Percentiles rank a stretch among this genome's conserved stretches.
These are phyloP conservation scores for Vaccinium myrtillus DNA, from an alignment of 148 eudicot species.

Conservation along the genomic window DNA sequence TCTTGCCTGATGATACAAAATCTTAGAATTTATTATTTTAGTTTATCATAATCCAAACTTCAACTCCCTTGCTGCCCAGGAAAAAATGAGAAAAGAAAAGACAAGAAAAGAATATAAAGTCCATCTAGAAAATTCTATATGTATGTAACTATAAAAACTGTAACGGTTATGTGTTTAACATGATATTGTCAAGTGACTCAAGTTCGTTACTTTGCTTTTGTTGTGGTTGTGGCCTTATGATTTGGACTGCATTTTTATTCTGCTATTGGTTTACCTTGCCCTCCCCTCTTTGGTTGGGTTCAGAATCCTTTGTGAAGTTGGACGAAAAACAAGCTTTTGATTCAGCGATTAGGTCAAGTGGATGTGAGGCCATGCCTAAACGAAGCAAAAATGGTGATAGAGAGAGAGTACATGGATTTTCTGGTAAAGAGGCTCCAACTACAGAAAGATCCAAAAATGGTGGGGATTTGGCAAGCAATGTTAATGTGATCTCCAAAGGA, in stretches of 20 bases:
- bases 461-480: conserved; percentile 31
- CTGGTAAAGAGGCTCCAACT: conserved; percentile 36
- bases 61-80: not conserved
- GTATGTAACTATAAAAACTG: not conserved
- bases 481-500: conserved; percentile 33
- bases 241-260: not conserved
- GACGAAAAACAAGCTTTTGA: conserved; percentile 39
- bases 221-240: not conserved
- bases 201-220: not conserved
- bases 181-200: not conserved
- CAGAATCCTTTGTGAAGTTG: conserved; percentile 41
- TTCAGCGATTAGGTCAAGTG: conserved; percentile 35
- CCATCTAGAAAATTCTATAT: not conserved
- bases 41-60: not conserved
- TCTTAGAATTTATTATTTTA: not conserved
- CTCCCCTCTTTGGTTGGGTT: not conserved
- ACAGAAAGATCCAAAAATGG: conserved; percentile 42
- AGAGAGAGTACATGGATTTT: conserved; percentile 35
- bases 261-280: conserved; percentile 4
- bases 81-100: not conserved
- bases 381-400: conserved; percentile 40
- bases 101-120: not conserved
- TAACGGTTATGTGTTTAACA: not conserved
- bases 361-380: conserved; percentile 30
- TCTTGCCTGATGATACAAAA: not conserved